Conservation (phyloP, 1,284 basidiomycete species). For the Pulveroboletus sp. region DNA sequence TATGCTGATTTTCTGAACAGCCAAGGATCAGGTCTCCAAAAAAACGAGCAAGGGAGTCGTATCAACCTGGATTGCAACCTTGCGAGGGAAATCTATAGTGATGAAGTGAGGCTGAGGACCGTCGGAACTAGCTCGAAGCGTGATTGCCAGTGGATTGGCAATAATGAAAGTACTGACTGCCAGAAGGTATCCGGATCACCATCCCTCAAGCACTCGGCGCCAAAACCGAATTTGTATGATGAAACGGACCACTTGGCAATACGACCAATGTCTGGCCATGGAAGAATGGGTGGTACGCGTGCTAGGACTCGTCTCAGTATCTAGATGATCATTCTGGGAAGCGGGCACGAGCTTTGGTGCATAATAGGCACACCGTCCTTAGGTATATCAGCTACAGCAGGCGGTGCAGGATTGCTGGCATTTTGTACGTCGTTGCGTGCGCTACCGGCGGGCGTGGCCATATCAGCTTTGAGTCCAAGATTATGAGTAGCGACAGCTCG, state of each 20-base stretch:
- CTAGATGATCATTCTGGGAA: neutral
- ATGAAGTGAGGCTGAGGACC: conserved; percentile 97
- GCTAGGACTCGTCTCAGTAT: conserved; percentile 22
- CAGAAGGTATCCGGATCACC: conserved; percentile 92
- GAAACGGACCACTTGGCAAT: conserved; percentile 97
- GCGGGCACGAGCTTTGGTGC: conserved; percentile 34
- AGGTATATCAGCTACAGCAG: conserved; percentile 22
- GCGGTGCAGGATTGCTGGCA: conserved; percentile 16
- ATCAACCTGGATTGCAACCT: conserved; percentile 83
- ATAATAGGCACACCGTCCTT: conserved; percentile 42
- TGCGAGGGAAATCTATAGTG: conserved; percentile 89
- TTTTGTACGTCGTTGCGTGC: conserved; percentile 20
- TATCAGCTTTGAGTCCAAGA: conserved; percentile 3
- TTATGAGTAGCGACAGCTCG: neutral
- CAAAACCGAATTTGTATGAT: conserved; percentile 95
- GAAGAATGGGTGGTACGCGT: conserved; percentile 51
- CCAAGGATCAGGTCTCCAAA: neutral
- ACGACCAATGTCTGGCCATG: conserved; percentile 79
- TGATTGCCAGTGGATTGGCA: no score
- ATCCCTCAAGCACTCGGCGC: conserved; percentile 89
- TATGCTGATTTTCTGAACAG: conserved; percentile 82
- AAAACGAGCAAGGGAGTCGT: neutral
- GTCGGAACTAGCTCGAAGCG: conserved; percentile 74
- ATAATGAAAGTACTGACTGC: conserved; percentile 71
- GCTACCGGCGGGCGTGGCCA: conserved; percentile 12